phyloP scores from a whole-genome alignment of 768 basidiomycete species.

The Naganishia antarctica region DNA sequence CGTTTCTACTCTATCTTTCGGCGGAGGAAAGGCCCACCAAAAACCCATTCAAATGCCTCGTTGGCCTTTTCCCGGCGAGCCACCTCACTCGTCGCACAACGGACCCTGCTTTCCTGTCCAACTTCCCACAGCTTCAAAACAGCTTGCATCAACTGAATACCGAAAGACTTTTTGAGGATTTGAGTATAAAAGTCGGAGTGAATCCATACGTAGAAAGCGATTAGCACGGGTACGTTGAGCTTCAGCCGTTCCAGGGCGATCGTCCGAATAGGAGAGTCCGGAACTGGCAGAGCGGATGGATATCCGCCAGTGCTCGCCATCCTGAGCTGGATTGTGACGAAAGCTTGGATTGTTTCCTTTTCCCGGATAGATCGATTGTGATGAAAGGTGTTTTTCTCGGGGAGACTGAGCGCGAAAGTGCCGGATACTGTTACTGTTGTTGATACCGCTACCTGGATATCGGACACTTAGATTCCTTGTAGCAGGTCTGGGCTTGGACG shows the following conservation, averaged over 20 bases:
- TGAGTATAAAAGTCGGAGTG: conserved; percentile 13
- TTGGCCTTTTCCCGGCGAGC: conserved; percentile 9
- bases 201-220: conserved; percentile 18
- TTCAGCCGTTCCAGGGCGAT: conserved; percentile 13
- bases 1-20: background rate
- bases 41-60: conserved; percentile 20
- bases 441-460: too few species aligned
- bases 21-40: background rate
- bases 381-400: too few species aligned
- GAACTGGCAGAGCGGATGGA: background rate
- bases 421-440: too few species aligned
- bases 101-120: conserved; percentile 7
- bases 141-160: conserved; percentile 5
- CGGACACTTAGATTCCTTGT: too few species aligned
- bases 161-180: conserved; percentile 5
- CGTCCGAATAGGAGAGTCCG: conserved; percentile 3
- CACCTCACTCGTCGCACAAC: conserved; percentile 1
- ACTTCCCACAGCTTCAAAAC: conserved; percentile 5
- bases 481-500: too few species aligned
- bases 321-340: too few species aligned
- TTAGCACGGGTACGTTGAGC: conserved; percentile 9
- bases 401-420: too few species aligned
- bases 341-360: too few species aligned
- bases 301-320: background rate
- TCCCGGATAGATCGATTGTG: too few species aligned